These are phyloP conservation scores for Quercus cerris DNA, from an alignment of 306 rosid genomes.

Conservation along the genomic window DNA sequence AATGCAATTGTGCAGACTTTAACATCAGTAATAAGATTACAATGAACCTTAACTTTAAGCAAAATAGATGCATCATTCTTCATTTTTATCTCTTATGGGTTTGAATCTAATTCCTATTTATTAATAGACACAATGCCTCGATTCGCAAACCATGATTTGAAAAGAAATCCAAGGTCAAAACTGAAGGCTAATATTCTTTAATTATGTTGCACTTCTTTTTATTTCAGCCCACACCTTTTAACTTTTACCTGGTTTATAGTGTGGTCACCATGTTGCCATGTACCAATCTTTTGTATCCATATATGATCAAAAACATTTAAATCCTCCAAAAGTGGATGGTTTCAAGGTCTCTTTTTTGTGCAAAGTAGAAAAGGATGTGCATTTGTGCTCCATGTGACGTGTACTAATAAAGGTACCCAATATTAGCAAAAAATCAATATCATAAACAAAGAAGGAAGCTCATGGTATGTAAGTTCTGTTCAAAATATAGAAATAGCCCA, in stretches of 20 bases:
- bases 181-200: constrained; percentile 37
- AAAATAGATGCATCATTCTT: constrained; percentile 52
- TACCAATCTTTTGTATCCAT: constrained; percentile 30
- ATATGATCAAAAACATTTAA: constrained; percentile 29
- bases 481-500: constrained; percentile 32
- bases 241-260: constrained; percentile 28
- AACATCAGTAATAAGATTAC: neutral
- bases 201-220: constrained; percentile 18
- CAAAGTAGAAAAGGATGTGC: constrained; percentile 42
- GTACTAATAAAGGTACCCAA: constrained; percentile 34
- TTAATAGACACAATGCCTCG: constrained; percentile 21
- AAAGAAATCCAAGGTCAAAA: constrained; percentile 20
- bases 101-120: constrained; percentile 41
- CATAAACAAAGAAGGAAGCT: constrained; percentile 39
- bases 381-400: constrained; percentile 54
- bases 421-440: constrained; percentile 39
- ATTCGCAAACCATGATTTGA: neutral
- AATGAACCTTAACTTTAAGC: constrained; percentile 32
- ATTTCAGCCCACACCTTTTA: neutral
- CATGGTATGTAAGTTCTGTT: constrained; percentile 39
- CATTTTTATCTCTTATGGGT: constrained; percentile 26
- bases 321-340: constrained; percentile 29
- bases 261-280: constrained; percentile 39
- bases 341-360: constrained; percentile 23
- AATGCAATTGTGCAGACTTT: constrained; percentile 5